Evolutionary conservation across 805 yeast genomes (phyloP).

Genomic region (Starmerella bombi): DNA sequence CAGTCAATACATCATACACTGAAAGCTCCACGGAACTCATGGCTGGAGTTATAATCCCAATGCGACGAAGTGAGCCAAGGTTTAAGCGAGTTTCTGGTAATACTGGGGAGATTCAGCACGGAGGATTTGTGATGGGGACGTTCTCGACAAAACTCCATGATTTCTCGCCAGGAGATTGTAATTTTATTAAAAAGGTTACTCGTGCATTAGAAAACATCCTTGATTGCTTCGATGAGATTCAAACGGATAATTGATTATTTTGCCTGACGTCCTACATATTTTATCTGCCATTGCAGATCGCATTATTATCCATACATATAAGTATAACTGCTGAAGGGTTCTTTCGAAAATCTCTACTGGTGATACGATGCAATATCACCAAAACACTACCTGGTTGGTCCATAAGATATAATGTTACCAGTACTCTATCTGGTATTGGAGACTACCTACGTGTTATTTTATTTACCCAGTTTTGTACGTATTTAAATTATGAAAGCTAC

Average conservation of each 20-base stretch:
- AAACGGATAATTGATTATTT: neutral
- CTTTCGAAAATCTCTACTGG: no score
- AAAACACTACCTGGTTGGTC: no score
- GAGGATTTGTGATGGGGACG: slow-evolving; percentile 25
- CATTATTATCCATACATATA: no score
- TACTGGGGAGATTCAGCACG: neutral
- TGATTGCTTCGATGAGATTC: slow-evolving; percentile 14
- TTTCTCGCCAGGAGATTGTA: slow-evolving; percentile 24
- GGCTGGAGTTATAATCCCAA: slow-evolving; percentile 16
- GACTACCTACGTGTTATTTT: no score
- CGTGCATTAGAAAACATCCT: slow-evolving; percentile 22
- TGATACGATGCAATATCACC: no score
- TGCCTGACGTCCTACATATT: no score
- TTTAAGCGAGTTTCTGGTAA: neutral
- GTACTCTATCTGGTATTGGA: no score
- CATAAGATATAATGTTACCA: no score
- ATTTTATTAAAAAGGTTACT: slow-evolving; percentile 23
- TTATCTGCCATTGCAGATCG: no score
- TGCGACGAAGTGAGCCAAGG: slow-evolving; percentile 7
- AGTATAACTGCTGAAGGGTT: no score
- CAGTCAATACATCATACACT: neutral
- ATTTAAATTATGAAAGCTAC: no score
- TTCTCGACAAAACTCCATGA: slow-evolving; percentile 13
- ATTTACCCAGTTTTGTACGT: no score
- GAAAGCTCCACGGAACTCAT: neutral